phyloP scores from a whole-genome alignment of 345 rosid genomes.

The Litchi chinensis region DNA sequence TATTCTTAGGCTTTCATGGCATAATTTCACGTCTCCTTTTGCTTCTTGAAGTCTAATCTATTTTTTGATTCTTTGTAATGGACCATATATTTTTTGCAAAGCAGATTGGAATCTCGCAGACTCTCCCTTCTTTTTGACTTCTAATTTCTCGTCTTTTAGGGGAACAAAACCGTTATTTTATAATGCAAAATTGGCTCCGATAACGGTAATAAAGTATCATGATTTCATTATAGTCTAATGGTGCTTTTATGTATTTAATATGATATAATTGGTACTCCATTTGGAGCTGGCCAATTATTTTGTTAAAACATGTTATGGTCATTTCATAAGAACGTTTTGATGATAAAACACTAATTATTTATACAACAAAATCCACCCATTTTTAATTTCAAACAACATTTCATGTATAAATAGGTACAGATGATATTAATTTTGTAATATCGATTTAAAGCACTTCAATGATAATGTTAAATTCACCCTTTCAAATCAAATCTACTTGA shows the following conservation, averaged over 20 bases:
- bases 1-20: slow-evolving; percentile 16
- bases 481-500: too few species aligned
- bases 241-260: not conserved
- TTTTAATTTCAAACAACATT: too few species aligned
- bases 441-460: too few species aligned
- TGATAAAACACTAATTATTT: too few species aligned
- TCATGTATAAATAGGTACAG: too few species aligned
- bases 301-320: too few species aligned
- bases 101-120: slow-evolving; percentile 15
- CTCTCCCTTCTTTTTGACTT: not conserved
- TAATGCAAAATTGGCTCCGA: slow-evolving; percentile 6
- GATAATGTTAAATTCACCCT: too few species aligned
- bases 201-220: not conserved
- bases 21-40: not conserved
- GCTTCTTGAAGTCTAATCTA: not conserved
- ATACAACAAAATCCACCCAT: too few species aligned
- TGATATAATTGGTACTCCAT: too few species aligned
- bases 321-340: too few species aligned
- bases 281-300: too few species aligned
- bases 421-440: too few species aligned
- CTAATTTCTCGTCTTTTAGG: slow-evolving; percentile 7
- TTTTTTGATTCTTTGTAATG: not conserved
- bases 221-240: not conserved
- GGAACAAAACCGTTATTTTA: slow-evolving; percentile 6
- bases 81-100: slow-evolving; percentile 6